A percentile compares a stretch with the other conserved stretches of the same genome.
These are phyloP conservation scores for Pyracantha coccinea DNA, from an alignment of 331 rosid species.

Conservation along the genomic window DNA sequence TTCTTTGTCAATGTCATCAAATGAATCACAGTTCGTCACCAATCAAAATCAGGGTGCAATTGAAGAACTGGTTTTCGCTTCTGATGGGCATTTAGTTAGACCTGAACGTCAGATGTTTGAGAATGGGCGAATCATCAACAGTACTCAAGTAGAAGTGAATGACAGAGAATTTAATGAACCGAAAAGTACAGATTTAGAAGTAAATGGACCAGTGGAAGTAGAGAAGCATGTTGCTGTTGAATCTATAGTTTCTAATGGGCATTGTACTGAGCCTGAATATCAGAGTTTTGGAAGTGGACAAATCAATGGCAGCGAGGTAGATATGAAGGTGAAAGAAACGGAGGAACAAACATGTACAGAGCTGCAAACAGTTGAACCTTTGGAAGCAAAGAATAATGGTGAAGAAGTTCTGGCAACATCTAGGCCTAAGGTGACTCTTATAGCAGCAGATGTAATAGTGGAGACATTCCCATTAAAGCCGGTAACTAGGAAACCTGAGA, in stretches of 20 bases:
- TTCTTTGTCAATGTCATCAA: conserved; percentile 23
- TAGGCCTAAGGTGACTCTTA: conserved; percentile 19
- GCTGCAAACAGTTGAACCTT: conserved; percentile 23
- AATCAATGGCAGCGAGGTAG: conserved; percentile 19
- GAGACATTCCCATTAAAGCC: conserved; percentile 71
- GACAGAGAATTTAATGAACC: conserved; percentile 14
- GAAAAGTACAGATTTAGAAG: not conserved
- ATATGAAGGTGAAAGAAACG: not conserved
- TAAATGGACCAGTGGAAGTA: conserved; percentile 3
- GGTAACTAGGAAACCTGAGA: conserved; percentile 14
- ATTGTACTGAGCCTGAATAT: not conserved
- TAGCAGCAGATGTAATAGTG: conserved; percentile 42
- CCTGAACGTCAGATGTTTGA: conserved; percentile 10
- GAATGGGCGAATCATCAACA: conserved; percentile 17
- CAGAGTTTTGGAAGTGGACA: conserved; percentile 8
- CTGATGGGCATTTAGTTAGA: conserved; percentile 11
- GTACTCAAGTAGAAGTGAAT: conserved; percentile 18
- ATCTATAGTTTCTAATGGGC: conserved; percentile 21
- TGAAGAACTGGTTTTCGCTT: conserved; percentile 25
- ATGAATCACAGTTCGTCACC: conserved; percentile 25
- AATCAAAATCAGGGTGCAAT: conserved; percentile 17
- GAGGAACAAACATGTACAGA: conserved; percentile 20
- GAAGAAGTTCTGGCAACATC: conserved; percentile 31
- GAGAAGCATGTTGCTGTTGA: conserved; percentile 11
- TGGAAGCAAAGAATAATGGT: conserved; percentile 21